Evolutionary conservation across 202 grass and related monocot genomes (phyloP).

Genomic region (Elaeis oleifera): DNA sequence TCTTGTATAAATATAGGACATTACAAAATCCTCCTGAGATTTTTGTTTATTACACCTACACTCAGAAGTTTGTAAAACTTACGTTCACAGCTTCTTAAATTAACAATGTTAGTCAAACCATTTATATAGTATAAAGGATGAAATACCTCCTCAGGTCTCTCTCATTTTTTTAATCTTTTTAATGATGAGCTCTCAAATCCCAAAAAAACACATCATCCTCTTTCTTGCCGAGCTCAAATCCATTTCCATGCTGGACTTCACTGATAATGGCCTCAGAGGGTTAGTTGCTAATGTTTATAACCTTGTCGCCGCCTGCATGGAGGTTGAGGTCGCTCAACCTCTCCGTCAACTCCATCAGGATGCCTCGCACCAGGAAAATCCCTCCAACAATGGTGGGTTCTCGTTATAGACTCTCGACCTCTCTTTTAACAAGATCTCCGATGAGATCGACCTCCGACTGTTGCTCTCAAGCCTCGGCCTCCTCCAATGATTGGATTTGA

Average conservation of each 20-base stretch:
- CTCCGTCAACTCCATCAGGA: constrained; percentile 10
- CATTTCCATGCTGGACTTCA: constrained; percentile 10
- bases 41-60: too few species aligned
- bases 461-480: constrained; percentile 7
- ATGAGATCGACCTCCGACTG: constrained; percentile 10
- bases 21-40: too few species aligned
- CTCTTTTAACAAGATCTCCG: constrained; percentile 13
- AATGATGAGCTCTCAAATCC: too few species aligned
- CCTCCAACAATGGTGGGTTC: background rate
- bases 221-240: too few species aligned
- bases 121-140: too few species aligned
- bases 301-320: background rate
- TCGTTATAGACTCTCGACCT: constrained; percentile 17
- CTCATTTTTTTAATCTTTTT: too few species aligned
- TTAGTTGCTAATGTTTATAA: constrained; percentile 3
- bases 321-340: constrained; percentile 12
- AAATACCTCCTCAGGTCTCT: too few species aligned
- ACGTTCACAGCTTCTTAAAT: too few species aligned
- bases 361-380: background rate
- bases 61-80: too few species aligned
- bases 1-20: too few species aligned
- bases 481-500: constrained; percentile 12
- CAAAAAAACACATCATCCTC: too few species aligned
- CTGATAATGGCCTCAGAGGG: constrained; percentile 13
- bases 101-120: too few species aligned